Evolutionary conservation across 2,329 filamentous ascomycete genomes (phyloP), one percentile per base, ranked within the genome.

Genomic region (Diplodia seriata): DNA sequence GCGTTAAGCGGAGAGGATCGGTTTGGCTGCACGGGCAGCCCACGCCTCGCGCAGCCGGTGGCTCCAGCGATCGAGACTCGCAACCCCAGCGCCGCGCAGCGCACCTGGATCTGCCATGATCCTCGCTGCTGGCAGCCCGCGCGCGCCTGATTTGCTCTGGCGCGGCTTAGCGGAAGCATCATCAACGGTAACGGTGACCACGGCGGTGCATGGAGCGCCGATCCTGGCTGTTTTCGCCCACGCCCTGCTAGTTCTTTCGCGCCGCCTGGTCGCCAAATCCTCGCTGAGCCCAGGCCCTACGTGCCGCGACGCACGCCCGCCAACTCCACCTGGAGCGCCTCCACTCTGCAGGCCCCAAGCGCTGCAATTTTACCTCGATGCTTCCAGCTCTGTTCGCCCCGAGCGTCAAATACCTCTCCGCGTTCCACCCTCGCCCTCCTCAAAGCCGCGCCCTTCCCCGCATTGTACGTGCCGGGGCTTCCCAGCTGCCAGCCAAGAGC

Each of bases 261-360:
- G 62, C 62, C 62, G 62, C 62, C 50, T 65, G 50, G 47, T 62
- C 43, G 59, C 59, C 59, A 47, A 63, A 63, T 63, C 47, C 62
- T 54, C 33, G 49, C 33, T 55, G 31, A 67, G 66, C 66, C 66
- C 66, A 67, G 66, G 55, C 66, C 66, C 66, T 61, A 57, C 66
- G 66, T 62, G 66, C 66, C 66, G 56, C 65, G 47, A 51, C 55
- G 38, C 64, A 59, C 53, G 54, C 47, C 64, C 53, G 47, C 64
- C 50, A 38, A 40, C 55, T 56, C 55, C 54, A 59, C 65, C 54
- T 51, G 54, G 54, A 51, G 54, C 65, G 65, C 66, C 66, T 67
- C 66, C 66, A 62, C 66, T 54, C 20, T 50, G 31, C 26, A 51
- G 40, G 50, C 55, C 38, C 47, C 55, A 51, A 50, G 31, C 56